Evolutionary conservation across 2,329 filamentous ascomycete genomes (phyloP).

Genomic region (Colletotrichum spaethianum): DNA sequence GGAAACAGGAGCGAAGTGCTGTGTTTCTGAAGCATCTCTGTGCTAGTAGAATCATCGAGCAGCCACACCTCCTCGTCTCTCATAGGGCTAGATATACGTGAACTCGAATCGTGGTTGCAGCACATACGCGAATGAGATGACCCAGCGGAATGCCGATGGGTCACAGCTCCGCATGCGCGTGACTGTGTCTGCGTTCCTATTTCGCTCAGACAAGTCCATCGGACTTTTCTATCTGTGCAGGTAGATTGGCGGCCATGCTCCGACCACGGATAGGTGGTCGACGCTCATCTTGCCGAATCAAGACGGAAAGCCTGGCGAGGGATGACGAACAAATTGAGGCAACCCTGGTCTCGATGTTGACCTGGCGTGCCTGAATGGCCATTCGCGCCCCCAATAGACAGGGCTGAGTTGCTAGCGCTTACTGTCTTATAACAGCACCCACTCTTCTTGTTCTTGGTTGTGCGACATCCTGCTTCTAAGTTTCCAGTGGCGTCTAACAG

Average conservation of each 20-base stretch:
- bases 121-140: background rate
- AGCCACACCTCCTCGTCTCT: background rate
- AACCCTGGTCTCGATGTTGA: background rate
- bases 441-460: background rate
- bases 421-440: constrained; percentile 21
- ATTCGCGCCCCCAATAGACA: constrained; percentile 28
- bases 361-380: background rate
- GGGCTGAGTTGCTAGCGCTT: constrained; percentile 37
- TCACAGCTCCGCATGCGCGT: background rate
- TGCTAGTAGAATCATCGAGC: too few relatives aligned
- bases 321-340: constrained; percentile 1
- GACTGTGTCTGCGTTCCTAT: background rate
- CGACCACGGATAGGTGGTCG: background rate
- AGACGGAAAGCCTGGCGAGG: background rate
- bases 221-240: constrained; percentile 2
- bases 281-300: constrained; percentile 6
- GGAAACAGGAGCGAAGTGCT: background rate
- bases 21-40: background rate
- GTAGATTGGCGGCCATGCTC: background rate
- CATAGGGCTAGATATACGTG: background rate
- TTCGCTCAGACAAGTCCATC: background rate
- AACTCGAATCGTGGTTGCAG: background rate
- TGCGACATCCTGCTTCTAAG: constrained; percentile 14
- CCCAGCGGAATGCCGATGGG: background rate
- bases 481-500: background rate